Percentiles rank a stretch among this genome's conserved stretches.
phyloP scores from a whole-genome alignment of 1,284 basidiomycete species.

The Trichosporon coremiiforme region DNA sequence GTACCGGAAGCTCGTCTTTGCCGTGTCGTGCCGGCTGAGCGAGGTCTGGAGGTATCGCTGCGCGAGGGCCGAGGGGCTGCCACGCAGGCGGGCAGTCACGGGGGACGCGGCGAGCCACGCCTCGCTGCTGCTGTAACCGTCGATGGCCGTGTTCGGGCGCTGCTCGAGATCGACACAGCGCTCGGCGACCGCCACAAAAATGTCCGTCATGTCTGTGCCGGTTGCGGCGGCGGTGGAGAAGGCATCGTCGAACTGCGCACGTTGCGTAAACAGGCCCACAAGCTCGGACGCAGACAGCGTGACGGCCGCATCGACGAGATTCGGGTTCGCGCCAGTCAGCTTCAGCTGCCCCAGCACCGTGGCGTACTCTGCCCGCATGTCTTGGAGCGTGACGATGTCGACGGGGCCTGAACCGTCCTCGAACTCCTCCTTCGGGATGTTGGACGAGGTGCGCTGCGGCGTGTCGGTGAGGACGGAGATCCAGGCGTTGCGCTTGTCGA shows the following conservation, averaged over 20 bases:
- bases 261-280: slow-evolving; percentile 76
- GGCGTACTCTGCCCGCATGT: slow-evolving; percentile 83
- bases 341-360: slow-evolving; percentile 77
- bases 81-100: slow-evolving; percentile 74
- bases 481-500: slow-evolving; percentile 83
- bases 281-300: slow-evolving; percentile 70
- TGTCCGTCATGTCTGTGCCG: slow-evolving; percentile 79
- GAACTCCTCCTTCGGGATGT: slow-evolving; percentile 76
- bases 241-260: slow-evolving; percentile 77
- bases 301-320: slow-evolving; percentile 62
- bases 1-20: slow-evolving; percentile 72
- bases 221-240: slow-evolving; percentile 75
- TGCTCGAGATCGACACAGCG: slow-evolving; percentile 76
- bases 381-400: slow-evolving; percentile 76
- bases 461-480: slow-evolving; percentile 60
- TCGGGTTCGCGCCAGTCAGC: slow-evolving; percentile 67
- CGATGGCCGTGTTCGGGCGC: slow-evolving; percentile 43
- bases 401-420: slow-evolving; percentile 63
- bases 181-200: slow-evolving; percentile 76
- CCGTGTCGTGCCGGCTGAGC: slow-evolving; percentile 74
- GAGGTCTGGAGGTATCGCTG: slow-evolving; percentile 84
- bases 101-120: slow-evolving; percentile 82
- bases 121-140: slow-evolving; percentile 44
- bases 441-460: slow-evolving; percentile 59
- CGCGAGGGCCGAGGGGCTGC: slow-evolving; percentile 74